Conservation (phyloP, 345 rosid genomes). For the Brassica juncea region DNA sequence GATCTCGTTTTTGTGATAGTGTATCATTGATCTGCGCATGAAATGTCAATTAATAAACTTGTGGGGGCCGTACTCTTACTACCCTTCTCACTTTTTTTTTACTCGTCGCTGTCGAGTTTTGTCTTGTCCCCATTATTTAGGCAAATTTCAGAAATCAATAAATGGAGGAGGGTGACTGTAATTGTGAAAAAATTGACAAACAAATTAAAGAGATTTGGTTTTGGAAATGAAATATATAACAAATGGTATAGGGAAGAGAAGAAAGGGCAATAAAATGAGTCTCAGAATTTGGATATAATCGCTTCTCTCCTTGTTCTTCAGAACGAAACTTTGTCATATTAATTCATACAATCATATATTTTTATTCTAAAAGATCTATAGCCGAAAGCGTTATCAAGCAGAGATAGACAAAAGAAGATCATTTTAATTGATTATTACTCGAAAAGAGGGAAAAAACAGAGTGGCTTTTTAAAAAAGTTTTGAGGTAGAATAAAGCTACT, state of each 20-base stretch:
- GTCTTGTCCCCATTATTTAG: conserved; percentile 29
- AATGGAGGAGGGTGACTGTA: conserved; percentile 25
- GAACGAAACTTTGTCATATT: background rate
- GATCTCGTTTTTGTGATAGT: background rate
- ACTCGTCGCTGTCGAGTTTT: conserved; percentile 35
- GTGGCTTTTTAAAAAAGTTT: conserved; percentile 30
- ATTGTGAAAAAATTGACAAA: conserved; percentile 27
- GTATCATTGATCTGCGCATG: background rate
- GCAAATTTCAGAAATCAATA: conserved; percentile 32
- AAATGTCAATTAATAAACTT: conserved; percentile 12
- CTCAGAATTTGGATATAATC: background rate
- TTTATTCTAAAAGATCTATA: background rate
- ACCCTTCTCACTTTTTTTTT: background rate
- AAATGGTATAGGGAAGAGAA: background rate
- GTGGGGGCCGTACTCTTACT: conserved; percentile 20
- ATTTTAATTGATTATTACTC: conserved; percentile 3
- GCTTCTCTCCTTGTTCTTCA: conserved; percentile 18
- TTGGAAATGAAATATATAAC: background rate
- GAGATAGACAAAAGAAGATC: conserved; percentile 10
- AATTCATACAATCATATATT: background rate
- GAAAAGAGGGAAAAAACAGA: conserved; percentile 6
- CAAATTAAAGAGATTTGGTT: background rate
- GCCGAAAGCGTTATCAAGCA: conserved; percentile 34
- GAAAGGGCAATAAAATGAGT: background rate
- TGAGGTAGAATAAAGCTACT: conserved; percentile 25